Evolutionary conservation across 2,329 filamentous ascomycete genomes (phyloP).

Genomic region (Trichoderma semiorbis): DNA sequence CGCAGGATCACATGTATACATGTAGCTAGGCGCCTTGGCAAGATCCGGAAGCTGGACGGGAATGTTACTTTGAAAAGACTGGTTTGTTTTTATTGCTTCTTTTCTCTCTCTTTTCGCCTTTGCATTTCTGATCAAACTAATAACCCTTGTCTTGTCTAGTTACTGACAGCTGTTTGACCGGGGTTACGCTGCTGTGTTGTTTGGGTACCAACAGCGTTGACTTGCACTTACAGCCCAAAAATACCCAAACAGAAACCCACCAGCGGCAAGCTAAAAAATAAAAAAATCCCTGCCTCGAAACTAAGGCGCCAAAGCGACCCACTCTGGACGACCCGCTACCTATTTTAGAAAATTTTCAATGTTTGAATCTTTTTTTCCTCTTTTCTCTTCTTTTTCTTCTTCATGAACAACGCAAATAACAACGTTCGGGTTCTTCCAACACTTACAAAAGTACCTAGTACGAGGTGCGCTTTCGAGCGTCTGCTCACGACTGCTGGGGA

Average conservation of each 20-base stretch:
- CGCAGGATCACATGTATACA: background rate
- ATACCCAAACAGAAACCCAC: background rate
- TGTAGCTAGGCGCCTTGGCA: background rate
- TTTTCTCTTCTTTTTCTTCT: conserved; percentile 29
- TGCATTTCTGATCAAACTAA: background rate
- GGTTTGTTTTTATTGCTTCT: background rate
- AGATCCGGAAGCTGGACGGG: background rate
- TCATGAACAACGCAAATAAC: conserved; percentile 47
- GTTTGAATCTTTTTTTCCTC: conserved; percentile 20
- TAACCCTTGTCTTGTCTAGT: background rate
- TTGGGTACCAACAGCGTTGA: background rate
- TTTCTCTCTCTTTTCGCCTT: background rate
- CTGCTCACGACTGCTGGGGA: conserved; percentile 46
- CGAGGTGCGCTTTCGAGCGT: conserved; percentile 43
- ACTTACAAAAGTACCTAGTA: conserved; percentile 33
- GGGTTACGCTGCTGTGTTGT: background rate
- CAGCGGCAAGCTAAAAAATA: background rate
- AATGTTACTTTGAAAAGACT: background rate
- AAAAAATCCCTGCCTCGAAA: background rate
- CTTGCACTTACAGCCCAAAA: background rate
- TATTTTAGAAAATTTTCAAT: conserved; percentile 20
- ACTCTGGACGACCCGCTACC: conserved; percentile 9
- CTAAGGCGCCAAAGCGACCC: conserved; percentile 6
- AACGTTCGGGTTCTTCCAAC: conserved; percentile 41
- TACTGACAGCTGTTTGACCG: background rate